phyloP scores from a whole-genome alignment of 2,329 filamentous ascomycete species.

The Cladophialophora bantiana region DNA sequence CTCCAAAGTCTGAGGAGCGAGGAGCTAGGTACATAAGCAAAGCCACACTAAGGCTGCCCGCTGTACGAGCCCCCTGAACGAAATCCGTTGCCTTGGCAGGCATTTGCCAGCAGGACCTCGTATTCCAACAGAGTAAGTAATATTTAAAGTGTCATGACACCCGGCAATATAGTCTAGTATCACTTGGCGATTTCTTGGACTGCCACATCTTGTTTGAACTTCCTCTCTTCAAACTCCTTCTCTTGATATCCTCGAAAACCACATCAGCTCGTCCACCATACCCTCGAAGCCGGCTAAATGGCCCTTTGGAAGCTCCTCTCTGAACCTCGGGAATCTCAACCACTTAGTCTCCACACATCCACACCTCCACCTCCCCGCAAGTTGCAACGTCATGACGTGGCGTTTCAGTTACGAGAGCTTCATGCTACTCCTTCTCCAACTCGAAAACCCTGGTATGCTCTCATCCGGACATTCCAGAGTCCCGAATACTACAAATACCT shows the following conservation, averaged over 20 bases:
- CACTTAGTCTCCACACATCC: neutral
- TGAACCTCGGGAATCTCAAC: neutral
- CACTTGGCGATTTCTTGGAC: constrained; percentile 5
- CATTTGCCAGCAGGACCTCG: neutral
- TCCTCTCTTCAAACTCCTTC: neutral
- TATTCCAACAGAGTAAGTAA: neutral
- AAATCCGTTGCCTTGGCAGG: neutral
- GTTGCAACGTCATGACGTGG: neutral
- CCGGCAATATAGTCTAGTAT: neutral
- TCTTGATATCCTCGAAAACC: neutral
- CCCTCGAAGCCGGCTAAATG: neutral
- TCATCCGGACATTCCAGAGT: neutral
- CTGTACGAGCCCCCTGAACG: too few species aligned
- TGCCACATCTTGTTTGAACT: neutral
- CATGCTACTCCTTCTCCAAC: neutral
- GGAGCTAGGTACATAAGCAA: neutral
- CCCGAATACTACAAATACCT: neutral
- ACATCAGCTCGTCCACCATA: neutral
- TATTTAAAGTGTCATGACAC: neutral
- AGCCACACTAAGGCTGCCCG: neutral
- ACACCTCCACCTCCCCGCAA: neutral
- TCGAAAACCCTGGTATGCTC: neutral
- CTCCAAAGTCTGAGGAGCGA: neutral
- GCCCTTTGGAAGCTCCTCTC: neutral
- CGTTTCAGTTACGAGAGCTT: neutral